Evolutionary conservation across 495 filamentous ascomycete genomes (phyloP).

Genomic region (Chlorociboria aeruginascens): DNA sequence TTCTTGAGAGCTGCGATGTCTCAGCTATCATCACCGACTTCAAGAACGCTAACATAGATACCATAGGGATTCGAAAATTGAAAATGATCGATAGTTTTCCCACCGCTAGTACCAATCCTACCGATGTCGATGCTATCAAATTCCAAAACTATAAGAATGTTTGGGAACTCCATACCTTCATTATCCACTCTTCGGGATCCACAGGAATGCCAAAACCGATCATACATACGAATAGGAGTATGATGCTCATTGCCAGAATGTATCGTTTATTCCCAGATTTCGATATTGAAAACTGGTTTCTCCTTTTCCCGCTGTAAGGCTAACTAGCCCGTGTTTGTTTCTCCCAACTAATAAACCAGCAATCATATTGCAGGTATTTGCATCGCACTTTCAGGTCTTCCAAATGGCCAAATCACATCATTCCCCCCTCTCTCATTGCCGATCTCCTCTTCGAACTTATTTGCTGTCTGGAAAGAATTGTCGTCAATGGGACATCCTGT

Average conservation of each 20-base stretch:
- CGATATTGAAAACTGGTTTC: conserved; percentile 19
- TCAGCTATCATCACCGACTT: conserved; percentile 17
- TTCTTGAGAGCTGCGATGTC: conserved; percentile 12
- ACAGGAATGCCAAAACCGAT: conserved; percentile 22
- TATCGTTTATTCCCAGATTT: conserved; percentile 19
- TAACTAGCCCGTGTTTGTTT: background rate
- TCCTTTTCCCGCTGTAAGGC: conserved; percentile 18
- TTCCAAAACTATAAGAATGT: conserved; percentile 17
- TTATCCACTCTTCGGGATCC: conserved; percentile 20
- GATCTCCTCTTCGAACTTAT: conserved; percentile 12
- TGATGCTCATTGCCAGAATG: conserved; percentile 22
- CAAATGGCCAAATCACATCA: conserved; percentile 18
- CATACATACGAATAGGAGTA: conserved; percentile 19
- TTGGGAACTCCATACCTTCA: conserved; percentile 19
- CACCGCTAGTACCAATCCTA: background rate
- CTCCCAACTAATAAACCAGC: conserved; percentile 2
- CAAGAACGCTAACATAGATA: conserved; percentile 9
- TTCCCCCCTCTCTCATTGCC: conserved; percentile 17
- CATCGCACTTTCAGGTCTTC: conserved; percentile 17
- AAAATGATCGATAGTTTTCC: conserved; percentile 10
- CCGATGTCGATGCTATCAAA: conserved; percentile 13
- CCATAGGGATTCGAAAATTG: conserved; percentile 10
- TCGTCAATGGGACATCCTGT: conserved; percentile 14
- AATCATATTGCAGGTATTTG: conserved; percentile 21
- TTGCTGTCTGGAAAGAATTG: conserved; percentile 15